A percentile compares a stretch with the other conserved stretches of the same genome.
Conservation (phyloP, 805 yeast genomes). For the Candida endomychidarum region DNA sequence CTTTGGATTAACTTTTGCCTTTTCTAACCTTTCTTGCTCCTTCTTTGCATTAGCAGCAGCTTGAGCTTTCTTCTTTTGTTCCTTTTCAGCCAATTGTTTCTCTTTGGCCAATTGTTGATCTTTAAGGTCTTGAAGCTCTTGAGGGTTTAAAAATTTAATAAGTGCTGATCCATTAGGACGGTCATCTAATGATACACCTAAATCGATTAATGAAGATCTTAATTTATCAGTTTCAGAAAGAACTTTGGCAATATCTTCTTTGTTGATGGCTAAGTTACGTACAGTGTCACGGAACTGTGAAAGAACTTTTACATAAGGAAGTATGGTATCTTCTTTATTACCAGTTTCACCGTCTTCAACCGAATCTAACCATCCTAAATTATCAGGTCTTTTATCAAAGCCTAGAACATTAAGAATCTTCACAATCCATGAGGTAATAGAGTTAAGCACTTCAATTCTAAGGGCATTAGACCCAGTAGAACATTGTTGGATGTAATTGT, state of each 20-base stretch:
- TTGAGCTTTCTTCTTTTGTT: conserved; percentile 56
- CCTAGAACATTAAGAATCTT: conserved; percentile 73
- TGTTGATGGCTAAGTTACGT: conserved; percentile 67
- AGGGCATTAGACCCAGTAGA: conserved; percentile 44
- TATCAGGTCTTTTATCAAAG: conserved; percentile 65
- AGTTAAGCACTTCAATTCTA: conserved; percentile 64
- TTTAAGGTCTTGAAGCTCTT: conserved; percentile 67
- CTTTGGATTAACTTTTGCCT: conserved; percentile 66
- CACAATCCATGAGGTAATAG: conserved; percentile 67
- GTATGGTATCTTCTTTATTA: conserved; percentile 59
- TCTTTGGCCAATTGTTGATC: conserved; percentile 60
- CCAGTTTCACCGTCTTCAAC: conserved; percentile 15
- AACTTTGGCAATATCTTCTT: conserved; percentile 50
- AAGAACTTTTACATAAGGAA: conserved; percentile 79
- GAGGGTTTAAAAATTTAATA: conserved; percentile 71
- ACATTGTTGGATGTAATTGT: conserved; percentile 62
- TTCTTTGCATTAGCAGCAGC: conserved; percentile 54
- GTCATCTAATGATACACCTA: conserved; percentile 88
- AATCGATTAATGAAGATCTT: conserved; percentile 66
- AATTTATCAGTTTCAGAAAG: conserved; percentile 72
- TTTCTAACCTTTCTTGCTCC: conserved; percentile 60
- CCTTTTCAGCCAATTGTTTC: conserved; percentile 56
- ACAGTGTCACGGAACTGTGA: conserved; percentile 81
- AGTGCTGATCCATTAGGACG: conserved; percentile 79
- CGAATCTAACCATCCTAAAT: conserved; percentile 75